Evolutionary conservation across 2,329 filamentous ascomycete species (phyloP).

Genomic region (Phyllosticta citriasiana): DNA sequence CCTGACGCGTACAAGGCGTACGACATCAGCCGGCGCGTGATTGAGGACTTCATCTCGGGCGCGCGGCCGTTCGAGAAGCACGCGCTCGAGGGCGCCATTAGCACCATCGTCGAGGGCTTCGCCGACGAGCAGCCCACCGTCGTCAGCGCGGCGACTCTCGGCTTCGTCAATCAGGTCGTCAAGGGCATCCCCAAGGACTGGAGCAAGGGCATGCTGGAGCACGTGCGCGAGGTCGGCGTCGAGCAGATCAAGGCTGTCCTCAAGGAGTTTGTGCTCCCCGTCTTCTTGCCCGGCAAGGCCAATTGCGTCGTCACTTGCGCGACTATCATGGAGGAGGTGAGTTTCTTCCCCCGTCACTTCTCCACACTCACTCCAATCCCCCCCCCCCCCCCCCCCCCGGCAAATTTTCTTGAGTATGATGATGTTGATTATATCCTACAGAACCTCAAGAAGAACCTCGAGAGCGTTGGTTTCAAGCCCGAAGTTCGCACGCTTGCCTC

Average conservation of each 20-base stretch:
- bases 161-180: slow-evolving; percentile 74
- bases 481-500: slow-evolving; percentile 62
- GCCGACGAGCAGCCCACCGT: slow-evolving; percentile 86
- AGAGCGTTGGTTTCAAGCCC: slow-evolving; percentile 66
- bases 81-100: slow-evolving; percentile 82
- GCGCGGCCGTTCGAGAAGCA: slow-evolving; percentile 63
- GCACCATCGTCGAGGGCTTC: slow-evolving; percentile 73
- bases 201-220: slow-evolving; percentile 63
- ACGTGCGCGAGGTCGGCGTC: slow-evolving; percentile 63
- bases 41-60: slow-evolving; percentile 65
- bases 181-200: slow-evolving; percentile 67
- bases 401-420: neutral
- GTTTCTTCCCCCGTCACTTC: slow-evolving; percentile 21
- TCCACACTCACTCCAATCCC: no score
- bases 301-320: slow-evolving; percentile 87
- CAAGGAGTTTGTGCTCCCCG: slow-evolving; percentile 62
- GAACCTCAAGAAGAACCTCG: slow-evolving; percentile 67
- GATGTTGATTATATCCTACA: slow-evolving; percentile 26
- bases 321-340: slow-evolving; percentile 72
- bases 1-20: slow-evolving; percentile 86
- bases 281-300: slow-evolving; percentile 70
- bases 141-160: slow-evolving; percentile 68
- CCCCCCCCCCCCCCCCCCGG: no score
- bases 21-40: slow-evolving; percentile 61
- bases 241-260: slow-evolving; percentile 70